Conservation (phyloP, 2,329 filamentous ascomycete genomes). For the Cladophialophora psammophila region DNA sequence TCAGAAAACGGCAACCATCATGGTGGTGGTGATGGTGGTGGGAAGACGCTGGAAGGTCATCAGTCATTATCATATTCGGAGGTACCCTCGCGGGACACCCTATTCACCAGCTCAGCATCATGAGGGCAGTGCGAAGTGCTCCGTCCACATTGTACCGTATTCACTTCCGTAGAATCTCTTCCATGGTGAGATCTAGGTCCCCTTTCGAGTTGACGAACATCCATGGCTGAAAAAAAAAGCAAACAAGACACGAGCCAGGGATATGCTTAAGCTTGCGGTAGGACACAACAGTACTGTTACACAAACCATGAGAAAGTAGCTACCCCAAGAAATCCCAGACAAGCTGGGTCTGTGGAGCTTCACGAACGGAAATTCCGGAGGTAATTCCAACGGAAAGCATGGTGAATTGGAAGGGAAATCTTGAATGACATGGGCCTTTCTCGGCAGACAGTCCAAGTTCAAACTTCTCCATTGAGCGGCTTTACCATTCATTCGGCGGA, state of each 20-base stretch:
- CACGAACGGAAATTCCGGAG: neutral
- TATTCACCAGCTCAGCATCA: constrained; percentile 4
- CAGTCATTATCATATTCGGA: constrained; percentile 25
- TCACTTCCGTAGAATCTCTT: neutral
- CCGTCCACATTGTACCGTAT: constrained; percentile 1
- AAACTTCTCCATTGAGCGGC: neutral
- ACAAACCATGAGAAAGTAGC: neutral
- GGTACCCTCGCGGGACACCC: constrained; percentile 35
- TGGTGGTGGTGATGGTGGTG: neutral
- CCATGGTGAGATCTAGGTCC: constrained; percentile 13
- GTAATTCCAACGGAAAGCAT: neutral
- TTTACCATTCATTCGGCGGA: neutral
- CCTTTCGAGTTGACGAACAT: constrained; percentile 8
- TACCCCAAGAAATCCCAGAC: neutral
- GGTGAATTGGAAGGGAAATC: neutral
- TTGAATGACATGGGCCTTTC: neutral
- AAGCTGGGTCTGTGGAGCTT: neutral
- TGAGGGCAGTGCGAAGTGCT: neutral
- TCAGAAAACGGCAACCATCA: neutral
- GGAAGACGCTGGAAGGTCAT: neutral
- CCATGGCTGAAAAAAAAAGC: constrained; percentile 19
- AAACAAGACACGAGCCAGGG: constrained; percentile 6
- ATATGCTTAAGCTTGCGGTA: constrained; percentile 12
- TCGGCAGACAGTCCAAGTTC: neutral
- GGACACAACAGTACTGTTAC: constrained; percentile 1